Base-by-base conservation (phyloP, 2,329 filamentous ascomycete species). In the Colletotrichum cereale region DNA sequence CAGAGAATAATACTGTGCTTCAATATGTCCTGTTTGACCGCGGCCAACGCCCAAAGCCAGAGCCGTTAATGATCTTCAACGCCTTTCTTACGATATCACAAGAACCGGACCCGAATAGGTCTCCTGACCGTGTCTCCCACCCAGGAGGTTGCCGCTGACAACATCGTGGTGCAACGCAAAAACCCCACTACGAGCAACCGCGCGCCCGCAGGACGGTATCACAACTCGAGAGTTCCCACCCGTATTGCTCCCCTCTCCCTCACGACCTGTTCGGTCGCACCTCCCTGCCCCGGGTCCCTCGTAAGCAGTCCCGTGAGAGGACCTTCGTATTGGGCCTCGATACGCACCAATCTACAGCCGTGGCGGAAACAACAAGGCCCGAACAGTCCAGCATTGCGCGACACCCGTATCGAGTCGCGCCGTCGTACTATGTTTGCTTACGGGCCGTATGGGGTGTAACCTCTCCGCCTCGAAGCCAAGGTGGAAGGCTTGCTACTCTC, bases 361-460 rank as follows among this genome's bases (percentile, higher is more conserved):
- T 42, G 48, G 16, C 61, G 31, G 24, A 52, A 63, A 16, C 31
- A 47, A 26, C 44, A 21, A 52, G 34, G 60, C 44, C 38, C 34
- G n/a, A 38, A 21, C 16, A 29, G 3, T n/a, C 56, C 38, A 60
- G 16, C 29, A 26, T 12, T 24, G 24, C 38, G 38, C 56, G 11
- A 38, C 38, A 63, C 48, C 61, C 61, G 48, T 63, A 34, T 40
- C 61, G 61, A 63, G 61, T 63, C 61, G 48, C 48, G 48, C 36
- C 48, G 47, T 63, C 48, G 61, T 53, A 53, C 48, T 26, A 53
- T 63, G 48, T 63, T 63, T 63, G 61, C 61, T 53, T 4, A 55
- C 34, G 48, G 26, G 61, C 61, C 61, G 61, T 63, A 36, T 14
- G 21, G 47, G 7, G 61, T 63, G 61, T 63, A 55, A 55, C 61